Evolutionary conservation across 1,284 basidiomycete genomes (phyloP), one percentile per base, ranked within the genome.

Genomic region (Hymenochaete sp.): DNA sequence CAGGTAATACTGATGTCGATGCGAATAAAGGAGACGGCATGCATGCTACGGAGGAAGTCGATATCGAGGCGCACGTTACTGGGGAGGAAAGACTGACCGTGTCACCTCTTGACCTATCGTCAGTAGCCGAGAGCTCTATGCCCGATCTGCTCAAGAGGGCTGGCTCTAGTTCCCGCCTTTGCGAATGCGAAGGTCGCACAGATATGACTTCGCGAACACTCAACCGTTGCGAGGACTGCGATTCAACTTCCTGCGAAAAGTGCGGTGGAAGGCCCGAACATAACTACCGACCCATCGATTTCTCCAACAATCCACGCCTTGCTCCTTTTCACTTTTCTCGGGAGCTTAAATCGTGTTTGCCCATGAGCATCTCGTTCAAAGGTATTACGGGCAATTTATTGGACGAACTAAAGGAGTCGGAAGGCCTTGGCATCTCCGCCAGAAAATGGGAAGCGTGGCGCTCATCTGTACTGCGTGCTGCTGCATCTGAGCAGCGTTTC

Each of bases 261-360:
- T 96, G 93, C 58, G 88, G 88, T 33, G 92, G 91, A 19, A 79
- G 90, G 47, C 93, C 93, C 0, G 83, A 91, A 53, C 93, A 97
- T 61, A 82, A 82, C 52, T 81, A 81, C 53, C 58, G 64, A 25
- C 61, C 65, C 2, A 67, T 88, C 52, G 73, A 82, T 51, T 56
- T 75, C 22, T 55, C 52, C 2, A 57, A 64, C 1, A 56, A 72
- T 31, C 67, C 73, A 14, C 77, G 85, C 14, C 60, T 87, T 5
- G 67, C 73, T 11, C 91, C 93, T 0, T 71, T 73, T 16, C 67
- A 72, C 4, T 96, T 96, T 58, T 77, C 82, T 21, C 74, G 75
- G 53, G 70, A 75, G 47, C 71, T 96, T 48, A 95, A 93, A 60
- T 73, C 79, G 1, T 70, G 78, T 2, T 72, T 97, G 10, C 93